These are phyloP conservation scores for Pueraria montana DNA, from an alignment of 306 rosid genomes.

Conservation along the genomic window DNA sequence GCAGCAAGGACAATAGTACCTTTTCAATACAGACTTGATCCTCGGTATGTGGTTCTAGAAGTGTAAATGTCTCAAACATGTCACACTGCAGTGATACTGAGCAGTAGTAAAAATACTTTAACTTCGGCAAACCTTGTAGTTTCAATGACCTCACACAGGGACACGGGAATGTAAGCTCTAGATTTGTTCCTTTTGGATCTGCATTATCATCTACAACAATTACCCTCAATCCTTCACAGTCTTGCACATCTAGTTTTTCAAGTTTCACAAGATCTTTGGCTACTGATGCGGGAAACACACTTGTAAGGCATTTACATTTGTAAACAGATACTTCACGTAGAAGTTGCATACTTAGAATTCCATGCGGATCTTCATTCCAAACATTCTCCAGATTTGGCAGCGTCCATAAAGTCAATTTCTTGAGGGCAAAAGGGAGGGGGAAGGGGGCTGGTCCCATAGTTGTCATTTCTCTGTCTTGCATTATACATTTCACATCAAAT, in stretches of 20 bases:
- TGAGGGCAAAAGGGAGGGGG: constrained; percentile 6
- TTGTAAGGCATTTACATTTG: constrained; percentile 28
- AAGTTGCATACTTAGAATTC: not conserved
- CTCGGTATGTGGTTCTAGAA: not conserved
- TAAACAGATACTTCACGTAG: not conserved
- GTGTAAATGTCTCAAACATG: not conserved
- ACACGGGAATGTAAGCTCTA: not conserved
- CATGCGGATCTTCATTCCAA: constrained; percentile 39
- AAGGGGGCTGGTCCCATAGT: not conserved
- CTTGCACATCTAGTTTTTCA: not conserved
- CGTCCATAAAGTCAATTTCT: not conserved
- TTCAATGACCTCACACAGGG: not conserved
- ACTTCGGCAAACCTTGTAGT: not conserved
- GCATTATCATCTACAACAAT: constrained; percentile 1
- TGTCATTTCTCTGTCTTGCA: not conserved
- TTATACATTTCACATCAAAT: constrained; percentile 33
- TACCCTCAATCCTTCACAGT: not conserved
- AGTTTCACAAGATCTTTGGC: constrained; percentile 24
- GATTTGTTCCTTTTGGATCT: not conserved
- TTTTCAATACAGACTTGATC: not conserved
- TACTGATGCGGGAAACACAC: constrained; percentile 43
- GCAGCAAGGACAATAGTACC: not conserved
- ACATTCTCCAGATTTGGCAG: constrained; percentile 43
- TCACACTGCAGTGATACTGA: not conserved
- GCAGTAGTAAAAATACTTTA: not conserved